Evolutionary conservation across 148 eudicot species (phyloP).

Genomic region (Chenopodium suecicum): DNA sequence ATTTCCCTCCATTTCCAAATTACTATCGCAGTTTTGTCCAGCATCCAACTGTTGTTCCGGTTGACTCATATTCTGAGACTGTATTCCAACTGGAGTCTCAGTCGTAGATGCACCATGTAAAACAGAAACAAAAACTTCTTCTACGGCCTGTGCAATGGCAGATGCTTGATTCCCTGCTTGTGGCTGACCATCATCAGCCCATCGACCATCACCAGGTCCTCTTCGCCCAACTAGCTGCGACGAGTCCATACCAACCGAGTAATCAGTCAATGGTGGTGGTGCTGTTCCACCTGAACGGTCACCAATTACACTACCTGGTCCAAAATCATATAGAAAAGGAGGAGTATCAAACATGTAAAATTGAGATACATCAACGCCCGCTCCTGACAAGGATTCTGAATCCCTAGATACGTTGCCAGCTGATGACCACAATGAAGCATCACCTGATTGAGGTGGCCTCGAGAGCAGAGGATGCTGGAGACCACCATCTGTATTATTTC

Average conservation of each 20-base stretch:
- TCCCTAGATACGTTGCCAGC: constrained; percentile 64
- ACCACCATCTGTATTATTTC: constrained; percentile 67
- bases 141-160: constrained; percentile 76
- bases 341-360: constrained; percentile 92
- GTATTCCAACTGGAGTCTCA: constrained; percentile 41
- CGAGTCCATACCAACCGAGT: constrained; percentile 85
- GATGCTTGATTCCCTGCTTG: constrained; percentile 88
- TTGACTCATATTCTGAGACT: constrained; percentile 36
- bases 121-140: constrained; percentile 68
- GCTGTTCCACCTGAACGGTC: constrained; percentile 63
- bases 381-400: constrained; percentile 59
- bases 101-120: constrained; percentile 46
- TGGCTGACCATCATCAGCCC: constrained; percentile 99
- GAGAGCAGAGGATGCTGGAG: constrained; percentile 87
- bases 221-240: constrained; percentile 70
- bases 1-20: constrained; percentile 32
- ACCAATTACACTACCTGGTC: constrained; percentile 62
- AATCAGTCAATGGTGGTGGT: constrained; percentile 69
- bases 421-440: constrained; percentile 61
- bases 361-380: constrained; percentile 62
- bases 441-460: constrained; percentile 74
- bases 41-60: constrained; percentile 37
- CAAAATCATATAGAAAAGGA: constrained; percentile 67
- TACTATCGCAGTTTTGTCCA: constrained; percentile 31
- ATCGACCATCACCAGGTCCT: constrained; percentile 94